Conservation (phyloP, 345 rosid genomes). For the Rhodamnia rubescens region DNA sequence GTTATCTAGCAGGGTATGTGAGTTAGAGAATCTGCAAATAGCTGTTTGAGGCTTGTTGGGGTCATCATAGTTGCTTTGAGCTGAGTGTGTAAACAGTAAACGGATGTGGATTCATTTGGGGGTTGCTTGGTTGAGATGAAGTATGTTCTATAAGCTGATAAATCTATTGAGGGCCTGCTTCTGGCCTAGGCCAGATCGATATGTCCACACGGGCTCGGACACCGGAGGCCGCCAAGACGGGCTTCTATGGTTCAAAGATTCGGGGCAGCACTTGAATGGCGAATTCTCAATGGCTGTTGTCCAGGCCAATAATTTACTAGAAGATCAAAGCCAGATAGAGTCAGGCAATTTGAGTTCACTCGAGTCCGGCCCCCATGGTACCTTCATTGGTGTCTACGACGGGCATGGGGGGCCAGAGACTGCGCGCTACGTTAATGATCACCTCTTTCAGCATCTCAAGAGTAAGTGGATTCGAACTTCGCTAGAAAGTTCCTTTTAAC, state of each 20-base stretch:
- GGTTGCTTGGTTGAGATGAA: slow-evolving; percentile 26
- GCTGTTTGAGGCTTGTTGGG: neutral
- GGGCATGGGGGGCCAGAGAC: slow-evolving; percentile 51
- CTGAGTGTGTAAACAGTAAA: neutral
- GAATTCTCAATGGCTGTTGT: slow-evolving; percentile 49
- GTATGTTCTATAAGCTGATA: slow-evolving; percentile 34
- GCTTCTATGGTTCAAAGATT: slow-evolving; percentile 39
- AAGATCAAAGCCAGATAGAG: slow-evolving; percentile 46
- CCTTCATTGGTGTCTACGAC: slow-evolving; percentile 40
- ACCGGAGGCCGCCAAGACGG: slow-evolving; percentile 34
- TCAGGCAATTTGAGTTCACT: slow-evolving; percentile 32
- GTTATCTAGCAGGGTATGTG: neutral
- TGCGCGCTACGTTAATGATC: slow-evolving; percentile 26
- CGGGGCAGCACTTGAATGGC: slow-evolving; percentile 34
- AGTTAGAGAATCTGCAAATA: neutral
- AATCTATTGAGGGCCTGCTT: slow-evolving; percentile 31
- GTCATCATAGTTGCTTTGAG: neutral
- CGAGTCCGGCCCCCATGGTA: slow-evolving; percentile 34
- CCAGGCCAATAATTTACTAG: slow-evolving; percentile 43
- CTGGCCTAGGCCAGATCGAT: slow-evolving; percentile 12
- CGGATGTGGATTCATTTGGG: neutral
- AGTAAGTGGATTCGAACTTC: slow-evolving; percentile 15
- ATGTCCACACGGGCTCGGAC: slow-evolving; percentile 7
- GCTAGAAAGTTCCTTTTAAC: neutral
- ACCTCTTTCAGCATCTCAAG: slow-evolving; percentile 37